Conservation (phyloP, 768 basidiomycete species). For the Tricholoma hemisulphureum region DNA sequence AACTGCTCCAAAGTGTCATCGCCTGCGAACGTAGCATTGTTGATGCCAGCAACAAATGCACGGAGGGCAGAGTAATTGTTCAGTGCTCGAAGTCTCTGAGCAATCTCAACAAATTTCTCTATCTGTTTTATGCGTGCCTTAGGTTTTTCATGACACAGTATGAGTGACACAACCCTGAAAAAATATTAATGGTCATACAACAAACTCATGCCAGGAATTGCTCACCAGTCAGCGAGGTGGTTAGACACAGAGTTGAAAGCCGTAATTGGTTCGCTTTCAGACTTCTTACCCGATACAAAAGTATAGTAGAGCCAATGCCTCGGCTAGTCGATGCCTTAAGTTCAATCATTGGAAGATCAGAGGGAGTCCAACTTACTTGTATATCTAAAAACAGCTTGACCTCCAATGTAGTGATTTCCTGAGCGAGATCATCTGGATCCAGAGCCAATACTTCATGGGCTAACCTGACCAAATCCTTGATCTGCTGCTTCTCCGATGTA, state of each 20-base stretch:
- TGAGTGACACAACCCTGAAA: slow-evolving; percentile 83
- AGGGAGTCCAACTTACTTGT: slow-evolving; percentile 48
- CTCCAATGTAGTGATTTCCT: slow-evolving; percentile 81
- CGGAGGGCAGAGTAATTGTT: slow-evolving; percentile 95
- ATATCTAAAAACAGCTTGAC: slow-evolving; percentile 71
- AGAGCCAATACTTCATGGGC: slow-evolving; percentile 54
- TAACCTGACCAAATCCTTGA: slow-evolving; percentile 61
- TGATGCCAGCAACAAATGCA: slow-evolving; percentile 92
- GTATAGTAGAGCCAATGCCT: slow-evolving; percentile 85
- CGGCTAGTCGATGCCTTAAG: slow-evolving; percentile 52
- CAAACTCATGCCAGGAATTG: slow-evolving; percentile 4
- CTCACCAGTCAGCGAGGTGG: slow-evolving; percentile 80
- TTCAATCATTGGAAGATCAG: not conserved
- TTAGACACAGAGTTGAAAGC: slow-evolving; percentile 77
- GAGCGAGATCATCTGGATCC: slow-evolving; percentile 70
- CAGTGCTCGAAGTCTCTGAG: slow-evolving; percentile 69
- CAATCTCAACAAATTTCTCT: slow-evolving; percentile 87
- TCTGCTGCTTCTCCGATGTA: slow-evolving; percentile 50
- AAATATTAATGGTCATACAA: slow-evolving; percentile 3
- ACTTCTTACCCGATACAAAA: slow-evolving; percentile 65
- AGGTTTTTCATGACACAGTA: slow-evolving; percentile 81
- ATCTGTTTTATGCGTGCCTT: slow-evolving; percentile 76
- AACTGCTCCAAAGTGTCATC: slow-evolving; percentile 77
- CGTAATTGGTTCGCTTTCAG: slow-evolving; percentile 67
- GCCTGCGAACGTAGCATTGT: slow-evolving; percentile 74